These are phyloP conservation scores for Datura wrightii DNA, from an alignment of 257 asterid species.

Conservation along the genomic window DNA sequence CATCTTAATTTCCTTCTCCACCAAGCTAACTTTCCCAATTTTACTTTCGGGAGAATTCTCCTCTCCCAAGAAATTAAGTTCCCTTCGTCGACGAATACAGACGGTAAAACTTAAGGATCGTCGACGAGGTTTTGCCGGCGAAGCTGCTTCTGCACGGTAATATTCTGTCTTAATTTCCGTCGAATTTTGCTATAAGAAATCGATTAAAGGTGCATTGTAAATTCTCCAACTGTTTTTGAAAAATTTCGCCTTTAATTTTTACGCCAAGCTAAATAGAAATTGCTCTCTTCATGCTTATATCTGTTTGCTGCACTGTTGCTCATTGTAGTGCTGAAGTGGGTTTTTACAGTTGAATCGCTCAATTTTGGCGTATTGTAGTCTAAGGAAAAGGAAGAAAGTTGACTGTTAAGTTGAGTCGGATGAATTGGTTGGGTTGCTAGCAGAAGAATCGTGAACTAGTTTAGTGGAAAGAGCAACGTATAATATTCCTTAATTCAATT, in stretches of 20 bases:
- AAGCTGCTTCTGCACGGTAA: not conserved
- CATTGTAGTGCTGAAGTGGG: not conserved
- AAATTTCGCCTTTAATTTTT: not conserved
- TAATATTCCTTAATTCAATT: not conserved
- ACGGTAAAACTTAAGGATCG: not conserved
- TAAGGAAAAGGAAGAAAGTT: not conserved
- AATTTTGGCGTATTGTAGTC: not conserved
- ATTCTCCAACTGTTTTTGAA: not conserved
- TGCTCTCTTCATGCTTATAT: not conserved
- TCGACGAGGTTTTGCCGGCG: not conserved
- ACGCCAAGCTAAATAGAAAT: not conserved
- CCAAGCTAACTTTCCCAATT: not conserved
- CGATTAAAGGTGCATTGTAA: not conserved
- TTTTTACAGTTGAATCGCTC: not conserved
- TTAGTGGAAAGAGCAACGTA: not conserved
- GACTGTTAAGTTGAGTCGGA: not conserved
- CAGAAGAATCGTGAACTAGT: constrained; percentile 24
- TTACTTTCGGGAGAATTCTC: not conserved
- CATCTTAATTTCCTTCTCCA: not conserved
- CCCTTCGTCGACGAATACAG: not conserved
- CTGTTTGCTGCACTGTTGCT: not conserved
- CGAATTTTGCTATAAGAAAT: not conserved
- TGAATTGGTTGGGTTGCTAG: not conserved
- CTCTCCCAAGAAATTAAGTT: not conserved
- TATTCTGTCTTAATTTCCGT: not conserved